Evolutionary conservation across 73 alveolate genomes (phyloP).

Genomic region (Effrenium voratum): DNA sequence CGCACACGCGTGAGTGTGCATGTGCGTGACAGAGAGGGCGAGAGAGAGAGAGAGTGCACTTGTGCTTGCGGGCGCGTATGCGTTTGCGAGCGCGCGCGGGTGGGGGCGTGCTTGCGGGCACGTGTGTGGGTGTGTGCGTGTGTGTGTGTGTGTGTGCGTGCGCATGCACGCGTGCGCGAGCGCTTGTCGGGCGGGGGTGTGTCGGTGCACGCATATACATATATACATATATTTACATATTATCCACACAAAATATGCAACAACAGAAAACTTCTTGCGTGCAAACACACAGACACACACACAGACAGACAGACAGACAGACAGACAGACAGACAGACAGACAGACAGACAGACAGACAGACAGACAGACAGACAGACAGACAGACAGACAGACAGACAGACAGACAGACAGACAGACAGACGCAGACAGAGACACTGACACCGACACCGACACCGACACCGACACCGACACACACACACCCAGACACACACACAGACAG

Average conservation of each 20-base stretch:
- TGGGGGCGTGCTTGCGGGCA: too few species aligned
- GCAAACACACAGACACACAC: constrained; percentile 1
- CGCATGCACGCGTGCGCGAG: too few species aligned
- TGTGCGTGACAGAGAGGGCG: too few species aligned
- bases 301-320: background rate
- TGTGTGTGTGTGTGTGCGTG: too few species aligned
- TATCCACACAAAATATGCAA: background rate
- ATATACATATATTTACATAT: too few species aligned
- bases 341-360: background rate
- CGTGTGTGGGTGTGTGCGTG: too few species aligned
- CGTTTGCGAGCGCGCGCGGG: too few species aligned
- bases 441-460: background rate
- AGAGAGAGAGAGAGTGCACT: too few species aligned
- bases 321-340: background rate
- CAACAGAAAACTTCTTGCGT: background rate
- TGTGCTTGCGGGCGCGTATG: too few species aligned
- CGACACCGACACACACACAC: constrained; percentile 5
- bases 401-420: background rate
- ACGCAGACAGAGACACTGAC: background rate
- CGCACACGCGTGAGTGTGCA: too few species aligned
- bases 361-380: background rate
- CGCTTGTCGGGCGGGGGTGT: too few species aligned
- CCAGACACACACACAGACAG: background rate
- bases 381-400: background rate
- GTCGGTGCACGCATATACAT: background rate